These are phyloP conservation scores for Alternaria metachromatica DNA, from an alignment of 2,329 filamentous ascomycete genomes.

Conservation along the genomic window DNA sequence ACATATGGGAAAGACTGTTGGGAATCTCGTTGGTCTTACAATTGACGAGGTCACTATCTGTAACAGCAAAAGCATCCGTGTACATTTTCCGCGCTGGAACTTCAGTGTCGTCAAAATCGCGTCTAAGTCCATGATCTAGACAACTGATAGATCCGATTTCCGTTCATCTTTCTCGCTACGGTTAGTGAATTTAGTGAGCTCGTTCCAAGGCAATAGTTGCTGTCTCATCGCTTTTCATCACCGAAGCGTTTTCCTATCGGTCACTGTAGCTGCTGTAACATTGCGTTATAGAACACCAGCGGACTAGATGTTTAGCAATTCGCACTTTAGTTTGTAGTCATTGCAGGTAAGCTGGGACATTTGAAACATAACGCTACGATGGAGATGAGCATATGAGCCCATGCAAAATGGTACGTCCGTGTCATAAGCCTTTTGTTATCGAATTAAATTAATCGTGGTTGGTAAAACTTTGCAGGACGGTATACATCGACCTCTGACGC, in stretches of 20 bases:
- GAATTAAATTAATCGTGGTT: neutral
- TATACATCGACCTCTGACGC: neutral
- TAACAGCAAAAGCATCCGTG: constrained; percentile 30
- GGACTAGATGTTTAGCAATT: neutral
- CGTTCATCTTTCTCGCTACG: neutral
- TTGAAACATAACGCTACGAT: neutral
- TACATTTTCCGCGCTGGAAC: constrained; percentile 52
- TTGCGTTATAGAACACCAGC: neutral
- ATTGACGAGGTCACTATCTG: constrained; percentile 34
- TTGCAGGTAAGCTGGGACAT: neutral
- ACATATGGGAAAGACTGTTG: constrained; percentile 35
- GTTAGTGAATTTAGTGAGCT: neutral
- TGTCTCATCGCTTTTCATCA: neutral
- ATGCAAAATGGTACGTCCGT: neutral
- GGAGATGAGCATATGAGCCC: neutral
- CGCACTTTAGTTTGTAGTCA: neutral
- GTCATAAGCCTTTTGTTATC: neutral
- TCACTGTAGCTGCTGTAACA: neutral
- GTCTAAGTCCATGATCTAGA: neutral
- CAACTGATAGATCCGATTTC: neutral
- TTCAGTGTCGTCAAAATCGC: constrained; percentile 36
- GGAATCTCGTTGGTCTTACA: constrained; percentile 37
- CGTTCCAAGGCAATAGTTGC: neutral
- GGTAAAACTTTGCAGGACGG: neutral
- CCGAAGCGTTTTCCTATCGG: neutral